Percentiles rank a stretch among this genome's conserved stretches.
phyloP scores from a whole-genome alignment of 768 basidiomycete species.

The Calocera cornea region DNA sequence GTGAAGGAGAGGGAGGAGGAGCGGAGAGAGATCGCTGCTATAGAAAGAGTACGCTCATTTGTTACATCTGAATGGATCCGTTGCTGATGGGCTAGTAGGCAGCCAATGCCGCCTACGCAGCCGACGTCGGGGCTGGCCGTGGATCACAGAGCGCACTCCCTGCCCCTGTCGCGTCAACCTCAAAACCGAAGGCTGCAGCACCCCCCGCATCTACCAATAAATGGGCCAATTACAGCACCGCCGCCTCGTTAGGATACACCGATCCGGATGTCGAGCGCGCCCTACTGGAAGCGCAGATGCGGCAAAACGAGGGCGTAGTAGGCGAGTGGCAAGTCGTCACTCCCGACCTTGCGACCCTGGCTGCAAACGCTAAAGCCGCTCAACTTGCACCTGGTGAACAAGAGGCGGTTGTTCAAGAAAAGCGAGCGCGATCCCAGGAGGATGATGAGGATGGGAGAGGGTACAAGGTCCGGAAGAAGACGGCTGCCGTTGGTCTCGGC shows the following conservation, averaged over 20 bases:
- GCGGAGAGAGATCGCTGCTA: constrained; percentile 67
- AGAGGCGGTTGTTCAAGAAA: constrained; percentile 16
- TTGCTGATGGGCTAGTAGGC: constrained; percentile 33
- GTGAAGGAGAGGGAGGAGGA: constrained; percentile 78
- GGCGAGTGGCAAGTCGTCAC: constrained; percentile 67
- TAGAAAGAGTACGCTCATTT: constrained; percentile 54
- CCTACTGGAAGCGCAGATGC: constrained; percentile 45
- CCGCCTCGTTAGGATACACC: constrained; percentile 63
- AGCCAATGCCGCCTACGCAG: constrained; percentile 64
- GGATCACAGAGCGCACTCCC: constrained; percentile 30
- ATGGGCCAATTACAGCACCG: constrained; percentile 75
- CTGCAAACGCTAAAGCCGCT: constrained; percentile 13
- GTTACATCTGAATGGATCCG: constrained; percentile 13
- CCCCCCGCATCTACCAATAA: constrained; percentile 25
- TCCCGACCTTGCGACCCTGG: constrained; percentile 19
- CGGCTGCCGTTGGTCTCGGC: constrained; percentile 44
- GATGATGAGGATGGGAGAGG: constrained; percentile 42
- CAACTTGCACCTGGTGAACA: constrained; percentile 8
- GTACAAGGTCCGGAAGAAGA: constrained; percentile 60
- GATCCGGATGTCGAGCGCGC: constrained; percentile 63
- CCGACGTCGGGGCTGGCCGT: constrained; percentile 58
- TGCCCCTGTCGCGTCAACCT: constrained; percentile 17
- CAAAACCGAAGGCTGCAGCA: constrained; percentile 28
- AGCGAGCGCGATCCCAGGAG: constrained; percentile 6
- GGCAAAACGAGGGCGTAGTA: constrained; percentile 50